Base-by-base conservation (phyloP, 2,329 filamentous ascomycete genomes). In the Cladophialophora bantiana region DNA sequence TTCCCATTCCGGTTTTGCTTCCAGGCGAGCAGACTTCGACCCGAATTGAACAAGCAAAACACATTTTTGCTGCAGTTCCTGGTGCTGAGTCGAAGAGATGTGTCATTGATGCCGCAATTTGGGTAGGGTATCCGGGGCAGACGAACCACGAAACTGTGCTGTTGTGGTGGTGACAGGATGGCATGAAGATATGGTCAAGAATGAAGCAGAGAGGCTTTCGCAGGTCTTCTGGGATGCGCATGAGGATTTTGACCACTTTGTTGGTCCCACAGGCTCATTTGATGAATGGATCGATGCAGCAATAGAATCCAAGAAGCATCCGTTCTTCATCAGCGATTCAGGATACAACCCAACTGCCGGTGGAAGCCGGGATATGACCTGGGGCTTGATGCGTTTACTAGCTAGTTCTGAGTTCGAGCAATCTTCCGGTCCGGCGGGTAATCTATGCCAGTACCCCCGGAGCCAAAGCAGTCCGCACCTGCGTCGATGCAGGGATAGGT, bases 41-140 rank as follows among this genome's bases (percentile, higher is more conserved):
- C 7, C 59, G 45, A n/a, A 26, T 61, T 7, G 59, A 61, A 32
- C 59, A 48, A 4, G 59, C 59, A 3, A 61, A 61, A 45, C 59
- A 53, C 48, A 61, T 61, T n/a, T 61, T 53, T 26, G 34, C 9
- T 18, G 35, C 59, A 3, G 59, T 61, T 36, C 48, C 34, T 10
- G n/a, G 3, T 15, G 45, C 48, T 15, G 48, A 35, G 13, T 54
- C 59, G 1, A 35, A 31, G 7, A 2, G n/a, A 3, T 48, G 48
- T 15, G 59, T 61, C 4, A 34, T 61, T 12, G 59, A 61, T 40
- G 59, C 59, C 13, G 45, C 59, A n/a, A 54, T 61, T 6, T 61
- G 59, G 59, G 48, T 61, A 12, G 59, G 59, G n/a, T 61, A 61
- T 53, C 59, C 48, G 54, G 59, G 59, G 59, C 59, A 31, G 59